Conservation (phyloP, 257 asterid genomes). For the Solanum rostratum region DNA sequence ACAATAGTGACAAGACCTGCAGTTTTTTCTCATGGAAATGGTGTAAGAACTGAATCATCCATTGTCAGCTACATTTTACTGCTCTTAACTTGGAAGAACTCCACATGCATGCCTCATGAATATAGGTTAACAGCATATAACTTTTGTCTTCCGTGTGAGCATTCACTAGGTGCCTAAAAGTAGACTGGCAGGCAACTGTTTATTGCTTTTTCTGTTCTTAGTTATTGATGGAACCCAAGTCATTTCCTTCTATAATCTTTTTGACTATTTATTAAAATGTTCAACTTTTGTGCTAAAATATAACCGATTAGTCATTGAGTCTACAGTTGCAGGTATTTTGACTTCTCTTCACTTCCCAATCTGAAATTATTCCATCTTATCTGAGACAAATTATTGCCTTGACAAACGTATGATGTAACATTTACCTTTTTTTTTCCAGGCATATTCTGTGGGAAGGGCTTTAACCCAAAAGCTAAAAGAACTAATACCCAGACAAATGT, state of each 20-base stretch:
- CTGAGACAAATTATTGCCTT: neutral
- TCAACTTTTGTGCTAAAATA: neutral
- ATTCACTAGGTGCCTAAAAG: neutral
- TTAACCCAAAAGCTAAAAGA: slow-evolving; percentile 94
- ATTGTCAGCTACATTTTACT: neutral
- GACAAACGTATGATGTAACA: neutral
- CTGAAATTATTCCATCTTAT: neutral
- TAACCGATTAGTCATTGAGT: neutral
- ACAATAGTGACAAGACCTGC: neutral
- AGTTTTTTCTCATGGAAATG: neutral
- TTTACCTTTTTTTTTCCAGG: slow-evolving; percentile 33
- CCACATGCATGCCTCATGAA: neutral
- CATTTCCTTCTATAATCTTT: neutral
- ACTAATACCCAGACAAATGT: slow-evolving; percentile 96
- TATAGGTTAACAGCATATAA: neutral
- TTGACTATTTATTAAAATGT: neutral
- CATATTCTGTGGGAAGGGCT: slow-evolving; percentile 96
- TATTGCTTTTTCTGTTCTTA: neutral
- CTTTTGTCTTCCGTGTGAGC: neutral
- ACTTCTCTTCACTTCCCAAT: neutral
- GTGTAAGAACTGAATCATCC: neutral
- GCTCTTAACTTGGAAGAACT: neutral
- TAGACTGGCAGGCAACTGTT: neutral
- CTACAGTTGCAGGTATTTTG: neutral
- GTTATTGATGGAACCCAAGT: neutral